Evolutionary conservation across 1,284 basidiomycete species (phyloP), one percentile per base, ranked within the genome.

Genomic region (Entoloma clypeatum): DNA sequence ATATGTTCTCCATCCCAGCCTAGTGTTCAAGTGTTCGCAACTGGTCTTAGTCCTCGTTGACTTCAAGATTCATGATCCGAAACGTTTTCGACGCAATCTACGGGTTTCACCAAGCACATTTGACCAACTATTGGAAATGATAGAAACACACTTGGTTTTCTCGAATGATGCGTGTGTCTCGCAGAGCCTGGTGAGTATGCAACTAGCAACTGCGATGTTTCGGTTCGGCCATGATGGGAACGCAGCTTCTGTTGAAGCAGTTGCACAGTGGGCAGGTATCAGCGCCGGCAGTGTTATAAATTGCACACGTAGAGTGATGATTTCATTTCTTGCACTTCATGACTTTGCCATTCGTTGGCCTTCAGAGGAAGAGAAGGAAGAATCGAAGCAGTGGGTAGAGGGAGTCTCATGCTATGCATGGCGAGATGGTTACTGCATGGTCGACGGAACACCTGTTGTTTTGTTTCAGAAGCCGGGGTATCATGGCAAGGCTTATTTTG

Each of bases 391-490:
- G 3, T 66, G 62, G 64, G 61, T 67, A 2, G 53, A 58, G 33
- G 31, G 27, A 5, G 35, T 45, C 11, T 62, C 61, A 2, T 68
- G 65, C 48, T 26, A 40, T 11, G 60, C 48, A 10, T 67, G 62
- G 64, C 39, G 56, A 6, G 45, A 58, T 47, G 64, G 67, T 8
- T 69, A 47, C 39, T 58, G 55, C 35, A 53, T 68, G 26, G 64
- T 68, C 6, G 65, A 70, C 54, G 64, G 68, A 1, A 69, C 60
- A 1, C 46, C 67, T 2, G 45, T 69, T 8, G 60, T 61, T 1
- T 54, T 69, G 1, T 53, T 50, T 29, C 50, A 58, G 6, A 50
- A 50, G 13, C 67, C 65, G 5, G 48, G 43, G 2, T 56, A 50
- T 41, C 57, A 56, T 50, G 62, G 65, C 3, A 58, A 69, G 26